Evolutionary conservation across 305 asterid genomes (phyloP).

Genomic region (Fraxinus angustifolia): DNA sequence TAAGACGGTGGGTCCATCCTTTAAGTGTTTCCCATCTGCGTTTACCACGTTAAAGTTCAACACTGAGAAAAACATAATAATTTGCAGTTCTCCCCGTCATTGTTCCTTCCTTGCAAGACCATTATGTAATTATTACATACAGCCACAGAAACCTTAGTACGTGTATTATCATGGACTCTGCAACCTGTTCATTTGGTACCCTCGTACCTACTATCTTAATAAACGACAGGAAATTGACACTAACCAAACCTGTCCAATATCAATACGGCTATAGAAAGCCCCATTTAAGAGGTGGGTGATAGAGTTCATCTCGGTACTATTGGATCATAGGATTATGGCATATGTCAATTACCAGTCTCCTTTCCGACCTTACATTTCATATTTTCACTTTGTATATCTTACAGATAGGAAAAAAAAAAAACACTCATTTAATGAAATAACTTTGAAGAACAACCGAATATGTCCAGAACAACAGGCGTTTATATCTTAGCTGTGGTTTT

Average conservation of each 20-base stretch:
- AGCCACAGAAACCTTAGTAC: not conserved
- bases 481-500: not conserved
- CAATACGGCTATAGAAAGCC: not conserved
- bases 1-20: slow-evolving; percentile 45
- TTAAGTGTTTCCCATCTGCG: slow-evolving; percentile 64
- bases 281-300: not conserved
- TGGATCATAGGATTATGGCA: not conserved
- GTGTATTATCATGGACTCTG: not conserved
- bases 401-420: not conserved
- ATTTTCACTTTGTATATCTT: not conserved
- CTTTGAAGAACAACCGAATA: no score
- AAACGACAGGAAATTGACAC: not conserved
- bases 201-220: not conserved
- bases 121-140: not conserved
- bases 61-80: not conserved
- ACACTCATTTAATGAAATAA: not conserved
- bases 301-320: not conserved
- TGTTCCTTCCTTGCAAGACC: not conserved
- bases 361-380: not conserved
- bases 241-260: not conserved
- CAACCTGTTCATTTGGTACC: not conserved
- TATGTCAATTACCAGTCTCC: not conserved
- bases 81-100: not conserved
- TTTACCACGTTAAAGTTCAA: slow-evolving; percentile 2
- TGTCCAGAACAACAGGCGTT: not conserved